Conservation (phyloP, 148 eudicot species). For the Agrostemma githago region DNA sequence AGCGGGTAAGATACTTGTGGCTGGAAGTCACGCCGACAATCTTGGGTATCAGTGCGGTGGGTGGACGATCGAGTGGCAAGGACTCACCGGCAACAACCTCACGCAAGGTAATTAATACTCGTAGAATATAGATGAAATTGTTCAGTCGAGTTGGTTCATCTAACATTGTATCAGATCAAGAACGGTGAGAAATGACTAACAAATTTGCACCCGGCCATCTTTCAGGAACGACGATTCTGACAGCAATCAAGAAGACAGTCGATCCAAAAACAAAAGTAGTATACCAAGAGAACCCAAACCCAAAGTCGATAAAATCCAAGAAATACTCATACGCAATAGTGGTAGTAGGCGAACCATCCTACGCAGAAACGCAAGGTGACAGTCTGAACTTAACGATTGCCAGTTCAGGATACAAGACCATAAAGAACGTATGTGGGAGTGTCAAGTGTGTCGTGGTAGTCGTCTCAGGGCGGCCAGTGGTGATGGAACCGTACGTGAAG, state of each 20-base stretch:
- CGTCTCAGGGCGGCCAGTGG: slow-evolving; percentile 48
- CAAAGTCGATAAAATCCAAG: slow-evolving; percentile 31
- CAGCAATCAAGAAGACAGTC: slow-evolving; percentile 58
- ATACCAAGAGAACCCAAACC: slow-evolving; percentile 47
- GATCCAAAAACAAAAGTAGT: slow-evolving; percentile 56
- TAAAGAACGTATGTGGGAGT: slow-evolving; percentile 39
- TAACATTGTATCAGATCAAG: background rate
- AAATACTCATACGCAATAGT: slow-evolving; percentile 46
- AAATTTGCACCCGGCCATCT: background rate
- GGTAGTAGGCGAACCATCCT: slow-evolving; percentile 48
- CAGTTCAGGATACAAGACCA: slow-evolving; percentile 34
- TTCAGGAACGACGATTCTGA: slow-evolving; percentile 69
- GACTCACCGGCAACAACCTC: slow-evolving; percentile 41
- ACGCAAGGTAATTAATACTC: slow-evolving; percentile 25
- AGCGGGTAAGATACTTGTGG: slow-evolving; percentile 38
- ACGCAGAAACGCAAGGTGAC: slow-evolving; percentile 51
- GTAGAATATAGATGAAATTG: background rate
- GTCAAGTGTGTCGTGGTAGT: slow-evolving; percentile 44
- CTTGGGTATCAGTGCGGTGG: slow-evolving; percentile 51
- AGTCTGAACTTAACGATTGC: slow-evolving; percentile 41
- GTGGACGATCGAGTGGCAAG: slow-evolving; percentile 49
- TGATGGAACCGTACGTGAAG: slow-evolving; percentile 40
- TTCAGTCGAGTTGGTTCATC: background rate
- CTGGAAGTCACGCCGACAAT: slow-evolving; percentile 45
- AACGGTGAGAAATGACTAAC: background rate